phyloP scores from a whole-genome alignment of 2,329 filamentous ascomycete species.

The Aspergillus melleus region DNA sequence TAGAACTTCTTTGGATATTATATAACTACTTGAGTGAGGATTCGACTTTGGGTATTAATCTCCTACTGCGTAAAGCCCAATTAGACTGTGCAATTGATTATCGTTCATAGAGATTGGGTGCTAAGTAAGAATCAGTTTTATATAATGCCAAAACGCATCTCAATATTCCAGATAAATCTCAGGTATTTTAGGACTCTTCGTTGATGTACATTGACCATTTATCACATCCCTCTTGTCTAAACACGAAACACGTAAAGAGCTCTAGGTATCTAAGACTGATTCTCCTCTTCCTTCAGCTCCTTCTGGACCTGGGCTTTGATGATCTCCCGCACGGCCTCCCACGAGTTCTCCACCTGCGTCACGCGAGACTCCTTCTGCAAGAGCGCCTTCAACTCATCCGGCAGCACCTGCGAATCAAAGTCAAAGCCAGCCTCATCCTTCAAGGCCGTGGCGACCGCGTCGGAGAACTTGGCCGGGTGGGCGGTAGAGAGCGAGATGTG shows the following conservation, averaged over 20 bases:
- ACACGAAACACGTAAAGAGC: neutral
- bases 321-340: constrained; percentile 73
- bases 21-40: neutral
- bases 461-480: constrained; percentile 91
- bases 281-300: constrained; percentile 33
- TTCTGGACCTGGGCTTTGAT: constrained; percentile 70
- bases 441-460: constrained; percentile 79
- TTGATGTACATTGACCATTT: neutral
- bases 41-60: no score
- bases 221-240: no score
- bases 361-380: constrained; percentile 75
- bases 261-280: neutral
- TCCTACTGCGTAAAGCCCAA: no score
- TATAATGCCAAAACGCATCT: no score
- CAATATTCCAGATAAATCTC: no score
- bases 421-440: constrained; percentile 69
- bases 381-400: constrained; percentile 77
- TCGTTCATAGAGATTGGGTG: no score
- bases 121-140: no score
- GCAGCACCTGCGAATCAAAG: constrained; percentile 72
- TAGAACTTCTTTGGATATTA: neutral
- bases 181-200: neutral
- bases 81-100: no score
- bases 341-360: constrained; percentile 54
- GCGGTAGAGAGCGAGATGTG: constrained; percentile 90